Evolutionary conservation across 2,329 filamentous ascomycete genomes (phyloP).

Genomic region (Penicillium sp.): DNA sequence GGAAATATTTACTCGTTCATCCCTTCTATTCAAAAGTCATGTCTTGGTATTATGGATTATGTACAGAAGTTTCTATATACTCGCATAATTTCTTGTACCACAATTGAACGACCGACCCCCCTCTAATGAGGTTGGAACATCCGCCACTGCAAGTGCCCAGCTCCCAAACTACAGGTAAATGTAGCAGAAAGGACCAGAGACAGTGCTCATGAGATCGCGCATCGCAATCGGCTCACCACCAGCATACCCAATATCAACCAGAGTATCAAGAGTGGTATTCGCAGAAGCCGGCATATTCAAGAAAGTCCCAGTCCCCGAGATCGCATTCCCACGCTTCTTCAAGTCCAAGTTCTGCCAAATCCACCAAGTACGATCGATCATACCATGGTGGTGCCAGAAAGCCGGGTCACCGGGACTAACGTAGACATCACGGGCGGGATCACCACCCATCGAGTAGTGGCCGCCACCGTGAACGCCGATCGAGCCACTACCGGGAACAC

Average conservation of each 20-base stretch:
- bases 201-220: constrained; percentile 44
- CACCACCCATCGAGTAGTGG: constrained; percentile 51
- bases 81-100: not conserved
- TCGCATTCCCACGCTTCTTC: constrained; percentile 35
- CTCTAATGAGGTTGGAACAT: not conserved
- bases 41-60: not conserved
- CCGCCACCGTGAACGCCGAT: constrained; percentile 50
- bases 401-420: constrained; percentile 50
- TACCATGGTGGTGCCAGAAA: constrained; percentile 53
- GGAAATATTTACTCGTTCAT: no score
- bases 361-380: constrained; percentile 53
- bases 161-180: constrained; percentile 36
- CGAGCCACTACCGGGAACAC: constrained; percentile 32
- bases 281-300: constrained; percentile 46
- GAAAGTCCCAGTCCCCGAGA: constrained; percentile 50
- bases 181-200: constrained; percentile 52
- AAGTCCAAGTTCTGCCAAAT: constrained; percentile 54
- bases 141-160: not conserved
- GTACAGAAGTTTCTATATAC: not conserved
- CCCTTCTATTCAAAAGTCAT: not conserved
- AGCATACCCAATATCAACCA: constrained; percentile 43
- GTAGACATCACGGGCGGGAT: constrained; percentile 50
- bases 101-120: not conserved
- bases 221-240: constrained; percentile 37
- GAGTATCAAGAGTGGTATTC: constrained; percentile 50